These are phyloP conservation scores for Claviceps lovelessii DNA, from an alignment of 2,329 filamentous ascomycete genomes.

Conservation along the genomic window DNA sequence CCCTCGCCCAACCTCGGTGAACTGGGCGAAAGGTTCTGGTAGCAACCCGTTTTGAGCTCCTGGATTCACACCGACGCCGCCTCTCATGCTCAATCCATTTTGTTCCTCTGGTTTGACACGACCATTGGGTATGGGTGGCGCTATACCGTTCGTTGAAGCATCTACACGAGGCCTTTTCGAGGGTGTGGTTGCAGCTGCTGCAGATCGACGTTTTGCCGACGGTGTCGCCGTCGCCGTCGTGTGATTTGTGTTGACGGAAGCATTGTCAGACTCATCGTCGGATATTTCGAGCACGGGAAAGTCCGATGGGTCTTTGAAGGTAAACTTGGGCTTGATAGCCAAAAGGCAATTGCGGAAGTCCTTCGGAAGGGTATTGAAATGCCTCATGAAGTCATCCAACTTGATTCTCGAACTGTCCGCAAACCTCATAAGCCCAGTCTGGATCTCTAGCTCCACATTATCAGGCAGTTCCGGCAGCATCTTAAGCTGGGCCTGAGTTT, in stretches of 20 bases:
- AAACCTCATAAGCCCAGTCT: constrained; percentile 44
- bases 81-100: constrained; percentile 6
- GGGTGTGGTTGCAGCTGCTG: constrained; percentile 17
- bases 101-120: constrained; percentile 27
- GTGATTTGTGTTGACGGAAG: constrained; percentile 9
- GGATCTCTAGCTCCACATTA: constrained; percentile 54
- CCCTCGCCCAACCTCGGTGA: constrained; percentile 22
- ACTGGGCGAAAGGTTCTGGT: constrained; percentile 25
- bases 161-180: constrained; percentile 20
- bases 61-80: background rate
- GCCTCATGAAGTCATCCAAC: constrained; percentile 30
- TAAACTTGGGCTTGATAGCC: constrained; percentile 31
- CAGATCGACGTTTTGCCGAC: constrained; percentile 16
- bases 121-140: constrained; percentile 7
- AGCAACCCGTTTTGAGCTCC: constrained; percentile 9
- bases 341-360: constrained; percentile 36
- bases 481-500: constrained; percentile 40
- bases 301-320: constrained; percentile 25
- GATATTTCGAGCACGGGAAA: constrained; percentile 23
- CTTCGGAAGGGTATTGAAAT: constrained; percentile 32
- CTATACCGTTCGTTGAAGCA: constrained; percentile 2
- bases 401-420: constrained; percentile 37
- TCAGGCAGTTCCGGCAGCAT: constrained; percentile 51
- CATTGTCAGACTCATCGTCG: constrained; percentile 25
- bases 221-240: constrained; percentile 13